Conservation (phyloP, 306 rosid genomes). For the Corylus avellana region DNA sequence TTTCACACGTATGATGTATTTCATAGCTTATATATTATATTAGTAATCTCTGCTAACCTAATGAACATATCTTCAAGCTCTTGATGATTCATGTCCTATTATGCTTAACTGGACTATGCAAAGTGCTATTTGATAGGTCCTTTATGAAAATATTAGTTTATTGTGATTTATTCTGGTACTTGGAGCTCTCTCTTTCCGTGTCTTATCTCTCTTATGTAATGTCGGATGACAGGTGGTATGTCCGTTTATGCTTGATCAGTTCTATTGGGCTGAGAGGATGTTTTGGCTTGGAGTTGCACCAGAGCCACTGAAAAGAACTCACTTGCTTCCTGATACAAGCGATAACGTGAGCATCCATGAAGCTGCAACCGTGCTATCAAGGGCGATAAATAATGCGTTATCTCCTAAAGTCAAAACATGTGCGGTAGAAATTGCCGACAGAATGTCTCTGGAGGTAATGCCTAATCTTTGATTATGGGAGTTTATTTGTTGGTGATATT, state of each 20-base stretch:
- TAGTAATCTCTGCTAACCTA: neutral
- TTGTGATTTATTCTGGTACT: neutral
- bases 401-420: slow-evolving; percentile 53
- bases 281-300: slow-evolving; percentile 88
- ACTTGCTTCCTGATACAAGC: slow-evolving; percentile 59
- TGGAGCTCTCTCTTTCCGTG: neutral
- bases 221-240: slow-evolving; percentile 60
- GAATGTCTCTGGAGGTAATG: slow-evolving; percentile 62
- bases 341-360: slow-evolving; percentile 40
- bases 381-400: slow-evolving; percentile 53
- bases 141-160: neutral
- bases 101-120: slow-evolving; percentile 12
- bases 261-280: slow-evolving; percentile 93
- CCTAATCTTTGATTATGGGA: slow-evolving; percentile 15
- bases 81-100: slow-evolving; percentile 4
- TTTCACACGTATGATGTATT: neutral
- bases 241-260: slow-evolving; percentile 81
- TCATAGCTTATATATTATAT: neutral
- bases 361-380: slow-evolving; percentile 58
- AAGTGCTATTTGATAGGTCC: neutral
- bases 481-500: neutral
- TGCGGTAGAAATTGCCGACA: slow-evolving; percentile 60
- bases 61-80: neutral
- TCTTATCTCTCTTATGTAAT: neutral
- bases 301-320: slow-evolving; percentile 59